Base-by-base conservation (phyloP, 192 early-diverging fungal species). In the Phlyctochytrium bullatum region DNA sequence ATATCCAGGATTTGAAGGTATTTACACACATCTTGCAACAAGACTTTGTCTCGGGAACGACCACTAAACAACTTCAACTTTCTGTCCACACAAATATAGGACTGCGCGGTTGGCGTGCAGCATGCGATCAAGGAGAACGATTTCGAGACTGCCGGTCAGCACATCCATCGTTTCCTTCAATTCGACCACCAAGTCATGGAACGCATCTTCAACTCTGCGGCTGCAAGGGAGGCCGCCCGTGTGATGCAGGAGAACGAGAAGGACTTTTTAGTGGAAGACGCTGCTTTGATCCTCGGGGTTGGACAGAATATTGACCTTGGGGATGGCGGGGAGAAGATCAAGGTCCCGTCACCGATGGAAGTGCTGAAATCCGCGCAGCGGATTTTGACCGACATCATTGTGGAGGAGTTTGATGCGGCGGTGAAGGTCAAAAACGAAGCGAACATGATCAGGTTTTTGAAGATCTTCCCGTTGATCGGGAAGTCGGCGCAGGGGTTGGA, bases 391-490 rank as follows among this genome's bases (percentile, higher is more conserved):
- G 79, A 85, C 4, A 87, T 90, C 14, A 87, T 96, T 16, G 84
- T 89, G 1, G 76, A 75, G 25, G 83, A 88, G 71, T 98, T 98
- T 76, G 93, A 95, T 34, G 67, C 78, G 2, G 93, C 96, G 0
- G 89, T 90, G 0, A 73, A 81, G 36, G 78, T 65, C 24, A 75
- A 78, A 58, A 84, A 92, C 40, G 89, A 93, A 61, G 79, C 87
- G 3, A 85, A 84, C 47, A 93, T 98, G 57, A 83, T 90, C 28
- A 83, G 91, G 33, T 94, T 90, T 64, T 94, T 98, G 74, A 89
- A 92, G 53, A 74, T 97, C 25, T 98, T 97, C 71, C 93, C 96
- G 6, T 66, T 91, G 34, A 80, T 97, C 6, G 88, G 91, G n/a
- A 87, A 91, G 50, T 84, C 89, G 62, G 79, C 83, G n/a, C 81